Percentiles rank a stretch among this genome's conserved stretches.
These are phyloP conservation scores for Sphagnum magellanicum DNA, from an alignment of 228 moss, liverwort and hornwort species.

Conservation along the genomic window DNA sequence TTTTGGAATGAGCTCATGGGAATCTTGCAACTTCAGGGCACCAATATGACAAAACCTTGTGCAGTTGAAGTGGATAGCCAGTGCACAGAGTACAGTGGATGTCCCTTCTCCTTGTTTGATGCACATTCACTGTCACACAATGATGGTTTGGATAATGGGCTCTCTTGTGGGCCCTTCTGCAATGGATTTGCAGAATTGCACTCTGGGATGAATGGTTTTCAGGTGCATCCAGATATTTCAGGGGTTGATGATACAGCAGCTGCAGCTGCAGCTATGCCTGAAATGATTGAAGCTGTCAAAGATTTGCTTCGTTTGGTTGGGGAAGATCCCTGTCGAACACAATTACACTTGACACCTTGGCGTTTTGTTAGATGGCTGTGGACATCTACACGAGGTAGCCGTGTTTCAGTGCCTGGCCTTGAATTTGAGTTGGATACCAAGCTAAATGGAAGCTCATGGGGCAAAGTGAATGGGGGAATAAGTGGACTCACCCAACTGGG, in stretches of 20 bases:
- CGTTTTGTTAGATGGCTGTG: constrained; percentile 83
- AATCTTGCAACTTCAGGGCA: constrained; percentile 59
- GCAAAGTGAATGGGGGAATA: not conserved
- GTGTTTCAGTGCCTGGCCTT: constrained; percentile 16
- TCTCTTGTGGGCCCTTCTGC: constrained; percentile 8
- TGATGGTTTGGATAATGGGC: constrained; percentile 10
- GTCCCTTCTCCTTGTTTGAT: constrained; percentile 59
- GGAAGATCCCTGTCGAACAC: constrained; percentile 44
- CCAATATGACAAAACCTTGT: constrained; percentile 21
- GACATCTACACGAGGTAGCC: constrained; percentile 76
- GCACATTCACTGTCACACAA: constrained; percentile 6
- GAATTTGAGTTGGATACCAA: constrained; percentile 14
- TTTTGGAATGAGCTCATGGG: constrained; percentile 73
- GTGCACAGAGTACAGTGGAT: constrained; percentile 8
- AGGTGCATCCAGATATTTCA: constrained; percentile 1
- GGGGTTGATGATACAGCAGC: constrained; percentile 6
- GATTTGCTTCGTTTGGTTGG: constrained; percentile 51
- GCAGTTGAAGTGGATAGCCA: constrained; percentile 11
- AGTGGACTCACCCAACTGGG: not conserved
- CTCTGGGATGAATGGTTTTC: constrained; percentile 5
- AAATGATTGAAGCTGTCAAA: constrained; percentile 65
- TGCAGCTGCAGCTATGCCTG: constrained; percentile 19
- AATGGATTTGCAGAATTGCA: constrained; percentile 21
- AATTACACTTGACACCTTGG: constrained; percentile 42
- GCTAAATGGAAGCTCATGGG: not conserved